phyloP scores from a whole-genome alignment of 768 basidiomycete genomes.

The Panellus pusillus region DNA sequence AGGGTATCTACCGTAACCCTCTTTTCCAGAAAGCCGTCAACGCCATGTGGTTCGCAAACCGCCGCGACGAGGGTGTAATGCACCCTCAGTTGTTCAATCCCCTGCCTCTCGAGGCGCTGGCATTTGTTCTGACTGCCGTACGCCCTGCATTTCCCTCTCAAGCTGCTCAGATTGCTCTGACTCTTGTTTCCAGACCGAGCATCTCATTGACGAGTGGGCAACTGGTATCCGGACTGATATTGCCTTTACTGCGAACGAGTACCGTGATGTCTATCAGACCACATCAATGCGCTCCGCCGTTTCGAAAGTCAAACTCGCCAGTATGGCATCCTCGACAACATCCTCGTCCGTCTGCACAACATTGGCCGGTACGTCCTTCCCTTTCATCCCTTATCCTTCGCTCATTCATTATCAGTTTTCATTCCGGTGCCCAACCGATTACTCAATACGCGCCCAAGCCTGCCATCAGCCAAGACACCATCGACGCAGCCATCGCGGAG shows the following conservation, averaged over 20 bases:
- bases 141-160: not conserved
- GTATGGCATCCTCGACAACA: slow-evolving; percentile 7
- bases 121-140: slow-evolving; percentile 4
- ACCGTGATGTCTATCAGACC: slow-evolving; percentile 15
- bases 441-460: too few species aligned
- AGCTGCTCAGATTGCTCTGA: not conserved
- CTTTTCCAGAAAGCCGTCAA: slow-evolving; percentile 21
- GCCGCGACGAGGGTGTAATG: slow-evolving; percentile 16
- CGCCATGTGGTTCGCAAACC: slow-evolving; percentile 21
- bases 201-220: slow-evolving; percentile 20
- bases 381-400: not conserved
- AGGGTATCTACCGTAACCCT: slow-evolving; percentile 6
- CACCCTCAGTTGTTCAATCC: slow-evolving; percentile 21
- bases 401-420: not conserved
- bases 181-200: too few species aligned
- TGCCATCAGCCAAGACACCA: too few species aligned
- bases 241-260: slow-evolving; percentile 18
- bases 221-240: slow-evolving; percentile 16
- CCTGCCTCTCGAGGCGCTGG: slow-evolving; percentile 5
- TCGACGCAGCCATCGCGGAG: too few species aligned
- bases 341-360: slow-evolving; percentile 9
- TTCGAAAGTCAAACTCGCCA: not conserved
- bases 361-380: slow-evolving; percentile 11
- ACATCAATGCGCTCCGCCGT: slow-evolving; percentile 6
- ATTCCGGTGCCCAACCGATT: slow-evolving; percentile 14